Percentiles rank a stretch among this genome's conserved stretches.
These are phyloP conservation scores for Claviceps sp. DNA, from an alignment of 2,329 filamentous ascomycete species.

Conservation along the genomic window DNA sequence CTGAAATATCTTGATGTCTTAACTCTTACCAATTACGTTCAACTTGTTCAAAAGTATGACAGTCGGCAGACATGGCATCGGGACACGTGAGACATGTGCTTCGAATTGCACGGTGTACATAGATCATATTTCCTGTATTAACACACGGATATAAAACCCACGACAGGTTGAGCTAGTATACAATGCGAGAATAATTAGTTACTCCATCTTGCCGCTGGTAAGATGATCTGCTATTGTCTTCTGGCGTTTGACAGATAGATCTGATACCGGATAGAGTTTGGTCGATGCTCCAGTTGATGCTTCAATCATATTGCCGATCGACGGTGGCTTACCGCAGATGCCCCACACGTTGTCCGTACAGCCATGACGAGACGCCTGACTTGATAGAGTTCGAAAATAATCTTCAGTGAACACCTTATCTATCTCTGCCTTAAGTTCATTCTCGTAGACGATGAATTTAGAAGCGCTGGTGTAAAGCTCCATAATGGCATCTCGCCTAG, in stretches of 20 bases:
- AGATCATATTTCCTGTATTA: no score
- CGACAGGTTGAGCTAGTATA: not conserved
- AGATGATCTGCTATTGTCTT: conserved; percentile 45
- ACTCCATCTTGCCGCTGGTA: conserved; percentile 42
- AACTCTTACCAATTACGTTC: not conserved
- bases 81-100: not conserved
- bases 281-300: conserved; percentile 20
- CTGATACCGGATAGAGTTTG: conserved; percentile 25
- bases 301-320: conserved; percentile 31
- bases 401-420: conserved; percentile 62
- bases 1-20: no score
- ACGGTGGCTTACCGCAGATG: conserved; percentile 29
- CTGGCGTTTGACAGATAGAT: conserved; percentile 36
- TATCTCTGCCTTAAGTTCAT: conserved; percentile 60
- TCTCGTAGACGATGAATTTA: conserved; percentile 72
- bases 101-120: not conserved
- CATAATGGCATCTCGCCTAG: conserved; percentile 60
- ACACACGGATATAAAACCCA: not conserved
- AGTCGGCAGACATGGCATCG: not conserved
- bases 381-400: conserved; percentile 29
- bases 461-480: conserved; percentile 82
- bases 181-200: not conserved
- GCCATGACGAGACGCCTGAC: conserved; percentile 17
- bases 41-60: not conserved
- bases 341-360: conserved; percentile 40